A percentile compares a stretch with the other conserved stretches of the same genome.
Conservation (phyloP, 805 yeast genomes). For the Spathaspora girioi region DNA sequence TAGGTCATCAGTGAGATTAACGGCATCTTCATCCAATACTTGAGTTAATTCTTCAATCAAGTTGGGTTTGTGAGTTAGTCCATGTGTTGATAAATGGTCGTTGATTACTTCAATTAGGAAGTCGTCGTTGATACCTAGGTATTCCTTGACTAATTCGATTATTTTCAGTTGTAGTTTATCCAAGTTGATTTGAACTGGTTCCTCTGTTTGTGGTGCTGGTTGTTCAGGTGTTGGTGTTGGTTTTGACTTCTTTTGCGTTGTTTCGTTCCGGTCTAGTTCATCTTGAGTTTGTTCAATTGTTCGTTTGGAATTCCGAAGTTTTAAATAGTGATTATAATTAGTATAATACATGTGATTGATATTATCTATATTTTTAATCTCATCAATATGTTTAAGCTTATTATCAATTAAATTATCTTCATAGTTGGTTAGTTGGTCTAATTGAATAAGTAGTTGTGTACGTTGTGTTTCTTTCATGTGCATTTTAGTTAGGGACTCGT, state of each 20-base stretch:
- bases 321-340: slow-evolving; percentile 43
- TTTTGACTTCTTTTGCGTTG: slow-evolving; percentile 6
- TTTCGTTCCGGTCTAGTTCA: slow-evolving; percentile 29
- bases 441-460: slow-evolving; percentile 14
- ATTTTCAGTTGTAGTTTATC: slow-evolving; percentile 30
- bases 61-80: slow-evolving; percentile 26
- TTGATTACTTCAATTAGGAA: slow-evolving; percentile 44
- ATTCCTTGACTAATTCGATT: slow-evolving; percentile 45
- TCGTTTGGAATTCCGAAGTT: slow-evolving; percentile 31
- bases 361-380: slow-evolving; percentile 9
- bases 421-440: slow-evolving; percentile 24
- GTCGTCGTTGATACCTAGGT: slow-evolving; percentile 51
- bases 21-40: slow-evolving; percentile 48
- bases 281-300: slow-evolving; percentile 41
- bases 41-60: slow-evolving; percentile 47
- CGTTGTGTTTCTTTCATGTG: slow-evolving; percentile 13
- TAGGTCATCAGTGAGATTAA: slow-evolving; percentile 37
- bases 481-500: slow-evolving; percentile 11
- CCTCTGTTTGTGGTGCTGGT: neutral
- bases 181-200: neutral
- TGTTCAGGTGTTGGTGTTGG: neutral
- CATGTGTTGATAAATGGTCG: slow-evolving; percentile 29
- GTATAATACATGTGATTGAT: slow-evolving; percentile 27
- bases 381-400: slow-evolving; percentile 32
- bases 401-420: slow-evolving; percentile 36